Evolutionary conservation across 371 early-diverging fungal species (phyloP).

Genomic region (Mortierella sp.): DNA sequence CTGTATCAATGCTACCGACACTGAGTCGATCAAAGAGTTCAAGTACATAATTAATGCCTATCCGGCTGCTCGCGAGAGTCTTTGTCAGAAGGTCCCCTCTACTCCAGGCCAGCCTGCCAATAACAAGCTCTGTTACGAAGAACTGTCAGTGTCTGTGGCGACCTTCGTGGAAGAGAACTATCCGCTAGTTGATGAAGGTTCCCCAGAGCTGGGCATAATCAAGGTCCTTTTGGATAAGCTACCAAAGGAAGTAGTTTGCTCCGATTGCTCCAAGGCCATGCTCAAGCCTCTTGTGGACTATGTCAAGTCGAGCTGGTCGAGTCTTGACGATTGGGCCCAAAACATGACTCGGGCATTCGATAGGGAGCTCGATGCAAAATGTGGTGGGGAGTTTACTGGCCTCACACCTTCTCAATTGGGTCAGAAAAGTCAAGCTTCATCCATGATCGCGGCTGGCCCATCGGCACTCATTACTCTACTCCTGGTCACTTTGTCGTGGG

Average conservation of each 20-base stretch:
- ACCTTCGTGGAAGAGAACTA: slow-evolving; percentile 21
- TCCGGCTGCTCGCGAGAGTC: slow-evolving; percentile 22
- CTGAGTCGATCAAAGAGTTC: slow-evolving; percentile 18
- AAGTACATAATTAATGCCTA: slow-evolving; percentile 21
- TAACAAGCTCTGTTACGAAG: slow-evolving; percentile 34
- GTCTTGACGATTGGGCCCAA: slow-evolving; percentile 2
- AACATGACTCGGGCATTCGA: slow-evolving; percentile 18
- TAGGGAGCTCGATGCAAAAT: slow-evolving; percentile 23
- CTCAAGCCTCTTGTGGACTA: slow-evolving; percentile 39
- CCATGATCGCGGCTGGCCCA: too few relatives aligned
- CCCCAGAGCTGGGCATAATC: slow-evolving; percentile 18
- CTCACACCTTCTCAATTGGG: too few relatives aligned
- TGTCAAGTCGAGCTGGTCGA: slow-evolving; percentile 15
- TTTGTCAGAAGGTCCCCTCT: slow-evolving; percentile 24
- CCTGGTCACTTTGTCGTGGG: neutral
- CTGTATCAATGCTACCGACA: slow-evolving; percentile 33
- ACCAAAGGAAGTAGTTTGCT: slow-evolving; percentile 36
- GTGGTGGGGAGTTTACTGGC: slow-evolving; percentile 32
- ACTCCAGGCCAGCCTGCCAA: slow-evolving; percentile 5
- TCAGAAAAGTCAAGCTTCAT: neutral
- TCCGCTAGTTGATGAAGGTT: slow-evolving; percentile 18
- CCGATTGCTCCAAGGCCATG: slow-evolving; percentile 45
- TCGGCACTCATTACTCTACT: neutral
- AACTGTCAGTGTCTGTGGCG: slow-evolving; percentile 16
- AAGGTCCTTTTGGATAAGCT: slow-evolving; percentile 25